Conservation (phyloP, 2,329 filamentous ascomycete species). For the Xylariaceae sp. region DNA sequence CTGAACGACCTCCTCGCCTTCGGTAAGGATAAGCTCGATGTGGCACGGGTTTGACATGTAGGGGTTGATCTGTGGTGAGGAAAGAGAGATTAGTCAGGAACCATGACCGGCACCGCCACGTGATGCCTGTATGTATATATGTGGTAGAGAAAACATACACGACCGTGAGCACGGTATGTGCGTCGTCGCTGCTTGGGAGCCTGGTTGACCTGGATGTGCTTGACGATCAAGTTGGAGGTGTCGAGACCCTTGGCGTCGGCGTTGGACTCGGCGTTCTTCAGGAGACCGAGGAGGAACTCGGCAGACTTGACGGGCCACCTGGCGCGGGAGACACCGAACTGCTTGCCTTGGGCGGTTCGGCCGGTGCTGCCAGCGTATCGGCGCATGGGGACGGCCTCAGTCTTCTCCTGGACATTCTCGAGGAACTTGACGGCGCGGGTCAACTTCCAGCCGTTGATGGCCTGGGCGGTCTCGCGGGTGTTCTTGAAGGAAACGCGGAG, state of each 20-base stretch:
- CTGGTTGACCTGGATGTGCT: slow-evolving; percentile 99
- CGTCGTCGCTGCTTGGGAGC: slow-evolving; percentile 98
- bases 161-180: slow-evolving; percentile 99
- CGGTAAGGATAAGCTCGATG: slow-evolving; percentile 99
- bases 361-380: slow-evolving; percentile 95
- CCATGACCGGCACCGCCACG: no score
- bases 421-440: slow-evolving; percentile 93
- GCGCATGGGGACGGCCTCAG: slow-evolving; percentile 97
- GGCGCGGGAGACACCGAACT: slow-evolving; percentile 95
- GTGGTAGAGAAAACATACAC: slow-evolving; percentile 63
- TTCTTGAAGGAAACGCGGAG: slow-evolving; percentile 99
- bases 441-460: slow-evolving; percentile 99
- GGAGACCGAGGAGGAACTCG: slow-evolving; percentile 93
- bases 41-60: slow-evolving; percentile 99
- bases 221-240: slow-evolving; percentile 94
- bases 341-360: slow-evolving; percentile 97
- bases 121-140: no score
- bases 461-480: slow-evolving; percentile 98
- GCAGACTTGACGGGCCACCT: slow-evolving; percentile 99
- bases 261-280: slow-evolving; percentile 97
- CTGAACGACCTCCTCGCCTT: slow-evolving; percentile 92
- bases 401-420: slow-evolving; percentile 95
- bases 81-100: slow-evolving; percentile 6
- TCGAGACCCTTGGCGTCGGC: slow-evolving; percentile 96
- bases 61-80: slow-evolving; percentile 81